A percentile compares a stretch with the other conserved stretches of the same genome.
Conservation (phyloP, 1,139 yeast species). For the Pichia sp. region DNA sequence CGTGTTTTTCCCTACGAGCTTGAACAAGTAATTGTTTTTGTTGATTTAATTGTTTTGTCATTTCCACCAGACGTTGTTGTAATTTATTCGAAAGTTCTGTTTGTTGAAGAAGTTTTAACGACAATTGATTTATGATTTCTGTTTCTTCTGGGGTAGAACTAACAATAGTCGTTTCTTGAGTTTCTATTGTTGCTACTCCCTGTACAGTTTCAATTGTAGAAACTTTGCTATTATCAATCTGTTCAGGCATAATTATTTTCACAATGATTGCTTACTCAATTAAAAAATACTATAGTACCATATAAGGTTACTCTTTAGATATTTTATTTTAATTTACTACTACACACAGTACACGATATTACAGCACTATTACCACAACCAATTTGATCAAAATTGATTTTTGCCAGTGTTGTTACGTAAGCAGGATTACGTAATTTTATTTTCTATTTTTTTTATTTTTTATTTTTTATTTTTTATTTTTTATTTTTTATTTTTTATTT, state of each 20-base stretch:
- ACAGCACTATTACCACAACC: no score
- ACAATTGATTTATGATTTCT: slow-evolving; percentile 18
- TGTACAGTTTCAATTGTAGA: neutral
- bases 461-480: no score
- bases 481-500: no score
- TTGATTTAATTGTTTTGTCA: slow-evolving; percentile 30
- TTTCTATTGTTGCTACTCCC: neutral
- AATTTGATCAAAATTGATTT: no score
- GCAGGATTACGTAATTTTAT: no score
- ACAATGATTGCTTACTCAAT: no score
- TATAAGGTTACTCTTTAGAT: no score
- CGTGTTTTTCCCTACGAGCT: slow-evolving; percentile 26
- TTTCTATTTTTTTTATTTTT: no score
- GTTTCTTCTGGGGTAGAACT: neutral
- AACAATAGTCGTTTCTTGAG: neutral
- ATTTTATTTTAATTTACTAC: no score
- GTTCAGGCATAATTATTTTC: neutral
- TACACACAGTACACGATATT: no score
- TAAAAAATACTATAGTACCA: no score
- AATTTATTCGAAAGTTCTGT: slow-evolving; percentile 23
- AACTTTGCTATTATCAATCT: neutral
- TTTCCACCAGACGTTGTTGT: slow-evolving; percentile 30
- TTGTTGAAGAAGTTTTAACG: slow-evolving; percentile 23
- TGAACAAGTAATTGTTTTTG: slow-evolving; percentile 18
- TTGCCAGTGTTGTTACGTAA: no score